Evolutionary conservation across 208 protist species (phyloP), one percentile per base, ranked within the genome.

Genomic region (Wallacemonas sp.): DNA sequence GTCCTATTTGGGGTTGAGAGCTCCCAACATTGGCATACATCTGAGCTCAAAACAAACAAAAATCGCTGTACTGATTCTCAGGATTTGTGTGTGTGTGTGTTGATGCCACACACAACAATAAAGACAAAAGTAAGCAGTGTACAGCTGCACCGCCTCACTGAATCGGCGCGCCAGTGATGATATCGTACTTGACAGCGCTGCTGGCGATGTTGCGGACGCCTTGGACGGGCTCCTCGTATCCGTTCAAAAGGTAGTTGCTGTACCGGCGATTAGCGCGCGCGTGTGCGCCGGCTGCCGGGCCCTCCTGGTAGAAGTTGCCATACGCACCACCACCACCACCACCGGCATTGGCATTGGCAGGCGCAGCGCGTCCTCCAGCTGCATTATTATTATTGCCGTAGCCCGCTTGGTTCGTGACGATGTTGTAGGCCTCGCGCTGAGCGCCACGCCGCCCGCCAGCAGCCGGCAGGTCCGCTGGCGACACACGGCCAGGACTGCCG

Each of bases 171-270:
- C 68, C 61, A 19, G 49, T 67, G 32, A 73, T 60, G 47, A 73
- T 73, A 41, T 73, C 65, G 52, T 67, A 73, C 16, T 11, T 62
- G n/a, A 47, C 60, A 2, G 26, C 43, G 43, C 68, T 67, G 26
- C 46, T 56, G 48, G 17, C 47, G 30, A 48, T 60, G 29, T 33
- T 30, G 5, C 48, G 46, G 4, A 30, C 57, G 4, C 48, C 21
- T 1, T 63, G 16, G 32, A 65, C 29, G 29, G 16, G 38, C 41
- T 48, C 60, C 43, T 54, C 41, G 30, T 65, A 52, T 12, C 60
- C 60, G 27, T 65, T 65, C 23, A 49, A 26, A 4, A 65, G 29
- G 60, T 65, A 49, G 60, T 52, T 58, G 52, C 30, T 58, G 52
- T 58, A 58, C 16, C 52, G 26, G 5, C 52, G 26, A 12, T 33